A percentile compares a stretch with the other conserved stretches of the same genome.
phyloP scores from a whole-genome alignment of 139 green algal species.

The Picochlorum sp. region DNA sequence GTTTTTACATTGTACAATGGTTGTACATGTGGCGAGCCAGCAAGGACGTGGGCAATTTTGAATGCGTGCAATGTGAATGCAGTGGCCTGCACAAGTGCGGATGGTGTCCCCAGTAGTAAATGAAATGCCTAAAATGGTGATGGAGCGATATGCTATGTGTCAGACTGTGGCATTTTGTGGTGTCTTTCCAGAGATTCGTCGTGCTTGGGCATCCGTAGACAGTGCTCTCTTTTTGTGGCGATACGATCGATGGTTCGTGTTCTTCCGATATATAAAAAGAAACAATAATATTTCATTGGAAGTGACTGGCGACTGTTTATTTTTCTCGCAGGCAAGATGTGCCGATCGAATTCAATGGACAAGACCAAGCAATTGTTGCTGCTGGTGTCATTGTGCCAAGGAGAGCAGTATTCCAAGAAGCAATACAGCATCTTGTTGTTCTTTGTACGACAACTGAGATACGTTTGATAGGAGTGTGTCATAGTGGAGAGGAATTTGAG shows the following conservation, averaged over 20 bases:
- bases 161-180: conserved; percentile 83
- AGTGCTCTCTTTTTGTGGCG: conserved; percentile 87
- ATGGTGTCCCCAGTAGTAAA: conserved; percentile 40
- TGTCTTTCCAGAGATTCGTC: conserved; percentile 68
- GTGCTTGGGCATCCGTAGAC: conserved; percentile 86
- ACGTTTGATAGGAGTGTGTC: conserved; percentile 76
- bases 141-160: conserved; percentile 67
- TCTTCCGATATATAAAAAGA: conserved; percentile 16
- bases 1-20: too few relatives aligned
- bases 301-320: conserved; percentile 34
- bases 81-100: conserved; percentile 66
- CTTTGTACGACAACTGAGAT: conserved; percentile 87
- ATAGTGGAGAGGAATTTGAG: conserved; percentile 14
- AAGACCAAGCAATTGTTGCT: conserved; percentile 83
- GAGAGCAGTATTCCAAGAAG: conserved; percentile 76
- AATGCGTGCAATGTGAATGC: too few relatives aligned
- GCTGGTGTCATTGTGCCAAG: conserved; percentile 62
- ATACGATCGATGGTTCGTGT: conserved; percentile 67
- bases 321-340: too few relatives aligned
- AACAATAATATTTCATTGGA: not conserved
- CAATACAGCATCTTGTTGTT: conserved; percentile 81
- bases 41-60: too few relatives aligned
- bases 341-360: conserved; percentile 75
- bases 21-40: too few relatives aligned
- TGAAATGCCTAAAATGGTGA: conserved; percentile 64